Conservation (phyloP, 2,329 filamentous ascomycete species). For the Incumbomyces delicatus region DNA sequence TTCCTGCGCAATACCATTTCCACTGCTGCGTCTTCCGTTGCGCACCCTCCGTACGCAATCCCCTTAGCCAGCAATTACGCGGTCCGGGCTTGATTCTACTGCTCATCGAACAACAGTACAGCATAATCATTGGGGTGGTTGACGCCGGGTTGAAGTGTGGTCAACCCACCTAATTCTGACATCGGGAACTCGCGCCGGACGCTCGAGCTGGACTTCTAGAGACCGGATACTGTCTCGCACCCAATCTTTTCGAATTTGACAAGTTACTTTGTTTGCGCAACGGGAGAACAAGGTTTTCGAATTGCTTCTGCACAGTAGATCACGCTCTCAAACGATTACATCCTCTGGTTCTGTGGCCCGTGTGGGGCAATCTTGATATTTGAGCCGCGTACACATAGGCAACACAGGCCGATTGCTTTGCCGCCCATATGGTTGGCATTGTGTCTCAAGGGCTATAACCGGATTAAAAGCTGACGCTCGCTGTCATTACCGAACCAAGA, state of each 20-base stretch:
- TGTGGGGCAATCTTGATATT: constrained; percentile 11
- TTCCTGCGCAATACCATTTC: neutral
- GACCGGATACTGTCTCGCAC: too few relatives aligned
- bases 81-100: too few relatives aligned
- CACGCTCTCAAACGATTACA: too few relatives aligned
- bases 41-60: too few relatives aligned
- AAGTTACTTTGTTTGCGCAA: constrained; percentile 7
- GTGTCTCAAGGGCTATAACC: neutral
- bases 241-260: too few relatives aligned
- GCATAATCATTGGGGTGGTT: neutral
- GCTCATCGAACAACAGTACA: too few relatives aligned
- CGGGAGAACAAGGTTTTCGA: too few relatives aligned
- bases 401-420: constrained; percentile 7
- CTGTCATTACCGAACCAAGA: constrained; percentile 1
- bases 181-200: constrained; percentile 4
- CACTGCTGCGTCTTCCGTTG: neutral
- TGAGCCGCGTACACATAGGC: constrained; percentile 12
- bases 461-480: neutral
- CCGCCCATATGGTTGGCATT: constrained; percentile 15
- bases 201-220: constrained; percentile 2
- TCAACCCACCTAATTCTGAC: neutral
- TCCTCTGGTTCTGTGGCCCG: too few relatives aligned
- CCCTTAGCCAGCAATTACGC: too few relatives aligned
- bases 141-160: neutral
- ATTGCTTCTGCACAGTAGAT: too few relatives aligned